A percentile compares a stretch with the other conserved stretches of the same genome.
Evolutionary conservation across 305 asterid species (phyloP).

Genomic region (Ajuga reptans): DNA sequence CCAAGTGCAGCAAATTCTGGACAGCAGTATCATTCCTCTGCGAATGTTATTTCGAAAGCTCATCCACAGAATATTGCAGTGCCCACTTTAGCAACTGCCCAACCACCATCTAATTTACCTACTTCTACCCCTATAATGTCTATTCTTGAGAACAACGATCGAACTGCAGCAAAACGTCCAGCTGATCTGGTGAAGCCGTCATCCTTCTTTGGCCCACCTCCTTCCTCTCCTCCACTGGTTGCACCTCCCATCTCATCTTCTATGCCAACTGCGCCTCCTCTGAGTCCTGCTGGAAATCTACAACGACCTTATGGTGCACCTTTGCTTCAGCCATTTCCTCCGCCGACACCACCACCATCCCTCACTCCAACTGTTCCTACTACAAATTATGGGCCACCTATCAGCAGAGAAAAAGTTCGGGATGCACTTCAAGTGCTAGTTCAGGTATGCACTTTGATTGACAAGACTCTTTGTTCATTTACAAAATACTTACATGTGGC

Average conservation of each 20-base stretch:
- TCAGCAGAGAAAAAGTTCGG: slow-evolving; percentile 61
- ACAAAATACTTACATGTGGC: neutral
- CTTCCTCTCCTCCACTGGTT: slow-evolving; percentile 42
- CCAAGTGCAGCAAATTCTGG: slow-evolving; percentile 37
- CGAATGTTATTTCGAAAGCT: slow-evolving; percentile 32
- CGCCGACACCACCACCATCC: slow-evolving; percentile 87
- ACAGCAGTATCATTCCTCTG: slow-evolving; percentile 35
- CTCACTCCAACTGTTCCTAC: slow-evolving; percentile 56
- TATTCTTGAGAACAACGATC: slow-evolving; percentile 35
- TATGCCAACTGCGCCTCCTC: slow-evolving; percentile 37
- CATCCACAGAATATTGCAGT: slow-evolving; percentile 30
- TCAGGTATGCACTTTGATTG: slow-evolving; percentile 45
- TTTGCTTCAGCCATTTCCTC: slow-evolving; percentile 91
- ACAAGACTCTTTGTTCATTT: neutral
- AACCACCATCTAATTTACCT: slow-evolving; percentile 35
- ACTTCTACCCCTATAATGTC: slow-evolving; percentile 39
- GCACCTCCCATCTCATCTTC: slow-evolving; percentile 50
- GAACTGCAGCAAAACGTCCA: slow-evolving; percentile 25
- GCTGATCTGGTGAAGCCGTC: slow-evolving; percentile 69
- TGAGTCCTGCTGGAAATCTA: slow-evolving; percentile 40
- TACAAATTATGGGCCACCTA: slow-evolving; percentile 41
- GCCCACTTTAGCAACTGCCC: slow-evolving; percentile 40
- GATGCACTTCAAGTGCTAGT: slow-evolving; percentile 63
- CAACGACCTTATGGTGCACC: slow-evolving; percentile 70
- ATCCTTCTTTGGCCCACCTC: slow-evolving; percentile 45